Evolutionary conservation across 257 asterid species (phyloP).

Genomic region (Solanum neorickii): DNA sequence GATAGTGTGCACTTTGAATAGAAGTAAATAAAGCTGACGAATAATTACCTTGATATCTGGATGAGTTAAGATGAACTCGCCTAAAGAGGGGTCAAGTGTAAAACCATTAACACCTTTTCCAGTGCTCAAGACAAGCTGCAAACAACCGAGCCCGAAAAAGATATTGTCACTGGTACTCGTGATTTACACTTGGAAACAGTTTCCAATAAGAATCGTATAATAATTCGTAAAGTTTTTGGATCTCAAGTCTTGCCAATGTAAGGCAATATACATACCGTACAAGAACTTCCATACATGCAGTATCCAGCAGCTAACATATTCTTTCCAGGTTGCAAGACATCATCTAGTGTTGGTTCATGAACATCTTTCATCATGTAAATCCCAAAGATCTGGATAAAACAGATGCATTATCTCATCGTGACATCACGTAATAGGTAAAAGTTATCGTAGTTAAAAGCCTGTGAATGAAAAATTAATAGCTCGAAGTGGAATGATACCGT

Average conservation of each 20-base stretch:
- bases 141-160: not conserved
- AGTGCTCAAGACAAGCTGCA: conserved; percentile 74
- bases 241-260: not conserved
- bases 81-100: conserved; percentile 96
- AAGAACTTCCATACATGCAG: conserved; percentile 97
- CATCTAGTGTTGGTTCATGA: conserved; percentile 55
- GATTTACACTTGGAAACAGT: not conserved
- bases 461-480: not conserved
- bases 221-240: not conserved
- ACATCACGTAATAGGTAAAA: not conserved
- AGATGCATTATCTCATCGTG: not conserved
- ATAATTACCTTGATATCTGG: conserved; percentile 72
- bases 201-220: not conserved
- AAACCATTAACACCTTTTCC: conserved; percentile 91
- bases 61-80: conserved; percentile 95
- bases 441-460: not conserved
- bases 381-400: conserved; percentile 69
- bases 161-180: not conserved
- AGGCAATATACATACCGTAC: conserved; percentile 45
- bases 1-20: not conserved
- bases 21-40: not conserved
- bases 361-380: conserved; percentile 56
- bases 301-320: conserved; percentile 94
- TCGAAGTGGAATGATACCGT: conserved; percentile 37
- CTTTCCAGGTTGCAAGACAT: conserved; percentile 90